Conservation (phyloP, 352 stramenopile genomes). For the Globisporangium paroecandrum region DNA sequence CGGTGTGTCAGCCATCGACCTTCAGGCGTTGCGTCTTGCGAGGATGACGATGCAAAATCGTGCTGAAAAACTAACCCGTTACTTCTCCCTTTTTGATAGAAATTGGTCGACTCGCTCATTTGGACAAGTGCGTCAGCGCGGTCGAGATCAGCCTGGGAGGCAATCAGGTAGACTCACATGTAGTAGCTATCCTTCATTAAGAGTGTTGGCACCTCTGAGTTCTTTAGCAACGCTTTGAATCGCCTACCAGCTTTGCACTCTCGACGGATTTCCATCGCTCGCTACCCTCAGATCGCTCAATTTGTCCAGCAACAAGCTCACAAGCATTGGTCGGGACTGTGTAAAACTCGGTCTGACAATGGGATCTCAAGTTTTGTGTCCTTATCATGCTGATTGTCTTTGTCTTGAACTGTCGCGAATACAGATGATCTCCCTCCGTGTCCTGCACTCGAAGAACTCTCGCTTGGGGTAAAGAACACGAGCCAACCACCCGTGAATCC, state of each 20-base stretch:
- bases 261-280: conserved; percentile 47
- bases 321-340: conserved; percentile 25
- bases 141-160: conserved; percentile 53
- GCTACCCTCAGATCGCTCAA: conserved; percentile 40
- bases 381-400: neutral
- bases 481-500: no score
- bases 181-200: neutral
- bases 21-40: neutral
- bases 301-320: conserved; percentile 45
- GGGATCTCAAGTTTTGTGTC: no score
- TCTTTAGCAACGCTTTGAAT: neutral
- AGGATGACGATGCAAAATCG: neutral
- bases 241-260: conserved; percentile 30
- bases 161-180: conserved; percentile 38
- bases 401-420: neutral
- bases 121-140: conserved; percentile 50
- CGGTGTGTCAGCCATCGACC: conserved; percentile 6
- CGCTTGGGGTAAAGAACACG: conserved; percentile 13
- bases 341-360: no score
- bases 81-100: neutral
- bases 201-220: neutral
- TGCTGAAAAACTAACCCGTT: neutral
- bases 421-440: conserved; percentile 41
- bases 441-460: conserved; percentile 50
- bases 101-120: conserved; percentile 29